phyloP scores from a whole-genome alignment of 2,329 filamentous ascomycete genomes.

The Rugonectria rugulosa region DNA sequence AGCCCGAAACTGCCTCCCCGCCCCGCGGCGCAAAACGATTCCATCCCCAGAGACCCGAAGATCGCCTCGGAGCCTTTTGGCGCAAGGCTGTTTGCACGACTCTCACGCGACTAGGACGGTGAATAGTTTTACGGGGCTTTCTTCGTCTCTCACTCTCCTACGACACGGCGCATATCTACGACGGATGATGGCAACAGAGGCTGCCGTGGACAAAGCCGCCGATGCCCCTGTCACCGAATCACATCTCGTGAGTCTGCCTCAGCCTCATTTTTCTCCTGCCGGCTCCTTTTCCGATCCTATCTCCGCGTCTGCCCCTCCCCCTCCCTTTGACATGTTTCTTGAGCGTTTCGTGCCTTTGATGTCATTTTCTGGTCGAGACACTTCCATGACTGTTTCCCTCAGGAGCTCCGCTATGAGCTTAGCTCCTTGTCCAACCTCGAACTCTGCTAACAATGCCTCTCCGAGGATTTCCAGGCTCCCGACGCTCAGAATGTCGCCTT shows the following conservation, averaged over 20 bases:
- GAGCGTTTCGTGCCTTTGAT: not conserved
- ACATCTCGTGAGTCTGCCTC: constrained; percentile 52
- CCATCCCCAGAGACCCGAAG: constrained; percentile 10
- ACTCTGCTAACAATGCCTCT: constrained; percentile 27
- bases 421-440: constrained; percentile 7
- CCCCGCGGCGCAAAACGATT: constrained; percentile 24
- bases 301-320: constrained; percentile 1
- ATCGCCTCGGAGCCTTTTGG: constrained; percentile 25
- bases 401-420: not conserved
- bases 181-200: constrained; percentile 73
- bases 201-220: constrained; percentile 60
- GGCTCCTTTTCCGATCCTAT: not conserved
- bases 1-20: constrained; percentile 13
- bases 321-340: not conserved
- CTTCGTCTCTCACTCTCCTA: constrained; percentile 36
- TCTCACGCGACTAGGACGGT: constrained; percentile 29
- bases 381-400: not conserved
- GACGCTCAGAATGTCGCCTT: constrained; percentile 57
- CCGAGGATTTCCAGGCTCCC: constrained; percentile 38
- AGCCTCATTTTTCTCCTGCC: not conserved
- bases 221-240: constrained; percentile 60
- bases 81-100: constrained; percentile 22
- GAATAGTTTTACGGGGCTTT: constrained; percentile 37
- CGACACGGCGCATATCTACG: constrained; percentile 49
- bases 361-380: not conserved